phyloP scores from a whole-genome alignment of 2,329 filamentous ascomycete genomes.

The Ophiostoma ulmi region DNA sequence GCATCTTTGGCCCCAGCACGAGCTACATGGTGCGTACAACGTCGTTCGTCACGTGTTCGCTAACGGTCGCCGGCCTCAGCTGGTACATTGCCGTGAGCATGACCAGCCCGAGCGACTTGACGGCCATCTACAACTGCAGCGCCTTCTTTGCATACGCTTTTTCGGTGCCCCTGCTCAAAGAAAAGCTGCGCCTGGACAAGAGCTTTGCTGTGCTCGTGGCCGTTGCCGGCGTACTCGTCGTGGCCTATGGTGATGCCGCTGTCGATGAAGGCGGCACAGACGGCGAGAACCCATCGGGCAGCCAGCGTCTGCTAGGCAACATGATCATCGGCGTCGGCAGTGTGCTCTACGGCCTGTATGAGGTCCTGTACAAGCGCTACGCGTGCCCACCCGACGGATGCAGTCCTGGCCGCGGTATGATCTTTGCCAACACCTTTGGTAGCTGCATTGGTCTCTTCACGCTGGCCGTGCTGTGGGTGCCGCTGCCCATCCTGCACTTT shows the following conservation, averaged over 20 bases:
- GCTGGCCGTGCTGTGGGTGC: constrained; percentile 82
- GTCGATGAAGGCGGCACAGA: constrained; percentile 31
- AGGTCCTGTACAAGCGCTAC: constrained; percentile 90
- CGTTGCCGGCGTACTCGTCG: constrained; percentile 84
- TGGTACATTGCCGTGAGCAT: constrained; percentile 95
- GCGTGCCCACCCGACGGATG: constrained; percentile 91
- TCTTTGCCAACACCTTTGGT: constrained; percentile 92
- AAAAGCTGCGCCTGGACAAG: constrained; percentile 79
- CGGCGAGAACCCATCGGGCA: constrained; percentile 29
- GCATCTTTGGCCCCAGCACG: constrained; percentile 9
- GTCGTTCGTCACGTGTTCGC: constrained; percentile 72
- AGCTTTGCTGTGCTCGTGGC: constrained; percentile 80
- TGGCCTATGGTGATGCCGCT: constrained; percentile 79
- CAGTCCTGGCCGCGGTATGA: constrained; percentile 78
- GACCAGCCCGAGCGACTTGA: constrained; percentile 89
- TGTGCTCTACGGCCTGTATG: constrained; percentile 92
- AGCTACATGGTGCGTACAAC: constrained; percentile 73
- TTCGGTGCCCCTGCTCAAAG: constrained; percentile 80
- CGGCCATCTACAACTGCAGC: constrained; percentile 98
- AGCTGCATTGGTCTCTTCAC: constrained; percentile 85
- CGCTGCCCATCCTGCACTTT: constrained; percentile 75
- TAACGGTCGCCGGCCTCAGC: constrained; percentile 84
- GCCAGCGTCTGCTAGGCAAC: constrained; percentile 74
- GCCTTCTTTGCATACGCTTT: constrained; percentile 99
- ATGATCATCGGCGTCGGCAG: constrained; percentile 86